Conservation (phyloP, 495 filamentous ascomycete species). For the Lasiosphaeria miniovina region DNA sequence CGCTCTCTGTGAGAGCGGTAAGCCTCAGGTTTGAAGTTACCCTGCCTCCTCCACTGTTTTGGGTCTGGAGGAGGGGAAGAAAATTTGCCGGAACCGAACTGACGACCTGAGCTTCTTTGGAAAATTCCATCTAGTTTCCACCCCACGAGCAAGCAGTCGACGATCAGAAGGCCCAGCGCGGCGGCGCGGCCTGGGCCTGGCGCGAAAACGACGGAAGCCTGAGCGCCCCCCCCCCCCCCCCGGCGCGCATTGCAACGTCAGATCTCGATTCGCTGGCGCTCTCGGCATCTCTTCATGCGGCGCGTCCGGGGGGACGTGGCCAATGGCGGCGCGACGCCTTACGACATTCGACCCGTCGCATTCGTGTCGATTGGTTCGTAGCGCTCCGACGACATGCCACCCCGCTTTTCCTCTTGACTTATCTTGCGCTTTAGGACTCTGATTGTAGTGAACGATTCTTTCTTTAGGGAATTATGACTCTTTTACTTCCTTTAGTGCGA, state of each 20-base stretch:
- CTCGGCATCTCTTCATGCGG: constrained; percentile 14
- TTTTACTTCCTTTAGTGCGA: no score
- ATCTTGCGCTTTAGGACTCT: not conserved
- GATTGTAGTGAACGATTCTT: not conserved
- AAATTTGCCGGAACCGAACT: not conserved
- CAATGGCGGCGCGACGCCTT: constrained; percentile 5
- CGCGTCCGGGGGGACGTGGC: constrained; percentile 14
- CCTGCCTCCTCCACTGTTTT: not conserved
- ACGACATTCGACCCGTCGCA: constrained; percentile 5
- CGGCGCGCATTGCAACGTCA: constrained; percentile 2
- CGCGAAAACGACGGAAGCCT: constrained; percentile 10
- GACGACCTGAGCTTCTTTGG: not conserved
- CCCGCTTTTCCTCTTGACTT: not conserved
- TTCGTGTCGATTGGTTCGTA: constrained; percentile 20
- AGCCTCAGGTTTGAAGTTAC: not conserved
- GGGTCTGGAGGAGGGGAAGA: not conserved
- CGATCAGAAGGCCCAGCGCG: not conserved
- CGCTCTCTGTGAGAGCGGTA: not conserved
- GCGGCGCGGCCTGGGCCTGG: not conserved
- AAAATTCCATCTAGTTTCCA: not conserved
- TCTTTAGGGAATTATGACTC: not conserved
- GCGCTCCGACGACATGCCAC: constrained; percentile 1
- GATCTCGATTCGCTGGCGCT: constrained; percentile 16
- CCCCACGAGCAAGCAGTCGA: not conserved
- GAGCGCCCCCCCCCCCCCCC: not conserved